These are phyloP conservation scores for Debaryomyces robertsiae DNA, from an alignment of 1,139 yeast genomes.

Conservation along the genomic window DNA sequence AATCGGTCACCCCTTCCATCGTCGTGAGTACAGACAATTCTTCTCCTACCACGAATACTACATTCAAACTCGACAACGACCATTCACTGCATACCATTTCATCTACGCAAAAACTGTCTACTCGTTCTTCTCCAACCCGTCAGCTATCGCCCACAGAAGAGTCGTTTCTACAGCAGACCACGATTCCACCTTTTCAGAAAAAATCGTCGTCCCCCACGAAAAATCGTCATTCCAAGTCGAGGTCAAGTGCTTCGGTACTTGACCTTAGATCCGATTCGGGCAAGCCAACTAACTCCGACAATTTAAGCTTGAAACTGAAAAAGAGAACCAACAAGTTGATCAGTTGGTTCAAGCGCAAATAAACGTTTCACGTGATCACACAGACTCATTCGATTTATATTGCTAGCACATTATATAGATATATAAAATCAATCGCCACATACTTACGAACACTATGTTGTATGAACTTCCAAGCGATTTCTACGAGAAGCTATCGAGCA, in stretches of 20 bases:
- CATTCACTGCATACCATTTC: background rate
- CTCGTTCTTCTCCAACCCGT: background rate
- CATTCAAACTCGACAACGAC: conserved; percentile 21
- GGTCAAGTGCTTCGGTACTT: conserved; percentile 10
- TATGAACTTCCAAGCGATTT: conserved; percentile 31
- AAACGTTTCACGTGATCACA: conserved; percentile 3
- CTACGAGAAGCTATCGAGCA: conserved; percentile 22
- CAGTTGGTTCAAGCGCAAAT: conserved; percentile 22
- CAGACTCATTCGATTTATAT: background rate
- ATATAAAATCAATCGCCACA: background rate
- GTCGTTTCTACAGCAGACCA: conserved; percentile 16
- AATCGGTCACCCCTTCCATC: conserved; percentile 15
- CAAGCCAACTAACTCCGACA: background rate
- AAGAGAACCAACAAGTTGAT: conserved; percentile 19
- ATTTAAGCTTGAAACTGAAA: conserved; percentile 8
- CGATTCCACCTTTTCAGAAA: conserved; percentile 8
- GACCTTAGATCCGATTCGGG: background rate
- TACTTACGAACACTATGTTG: conserved; percentile 18
- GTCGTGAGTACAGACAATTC: conserved; percentile 23
- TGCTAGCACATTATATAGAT: conserved; percentile 1
- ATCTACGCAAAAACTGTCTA: background rate
- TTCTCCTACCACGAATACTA: conserved; percentile 24
- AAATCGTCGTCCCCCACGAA: conserved; percentile 6
- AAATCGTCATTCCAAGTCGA: conserved; percentile 1
- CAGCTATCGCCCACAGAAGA: conserved; percentile 12